Percentiles rank a stretch among this genome's conserved stretches.
phyloP scores from a whole-genome alignment of 345 rosid species.

The Microthlaspi erraticum region DNA sequence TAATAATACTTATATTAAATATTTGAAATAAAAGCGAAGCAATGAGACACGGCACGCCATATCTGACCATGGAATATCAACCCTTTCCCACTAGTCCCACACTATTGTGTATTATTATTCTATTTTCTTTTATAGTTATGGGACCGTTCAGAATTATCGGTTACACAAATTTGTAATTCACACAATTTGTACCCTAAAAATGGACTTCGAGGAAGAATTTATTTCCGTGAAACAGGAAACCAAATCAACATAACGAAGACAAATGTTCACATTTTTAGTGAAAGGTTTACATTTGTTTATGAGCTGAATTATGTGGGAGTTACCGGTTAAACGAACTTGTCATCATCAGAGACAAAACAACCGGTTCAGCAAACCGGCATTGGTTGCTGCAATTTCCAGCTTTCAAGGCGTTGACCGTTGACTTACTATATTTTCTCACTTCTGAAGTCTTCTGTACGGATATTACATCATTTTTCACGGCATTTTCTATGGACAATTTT shows the following conservation, averaged over 20 bases:
- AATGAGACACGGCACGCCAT: conserved; percentile 41
- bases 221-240: neutral
- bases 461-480: neutral
- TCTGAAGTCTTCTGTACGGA: conserved; percentile 23
- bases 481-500: neutral
- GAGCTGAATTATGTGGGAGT: neutral
- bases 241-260: neutral
- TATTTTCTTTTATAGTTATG: neutral
- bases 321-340: neutral
- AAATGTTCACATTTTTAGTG: neutral
- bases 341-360: neutral
- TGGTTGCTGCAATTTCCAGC: conserved; percentile 14
- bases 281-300: too few relatives aligned
- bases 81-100: conserved; percentile 11
- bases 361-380: conserved; percentile 8
- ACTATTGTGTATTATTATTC: conserved; percentile 7
- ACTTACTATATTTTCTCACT: conserved; percentile 9
- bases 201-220: neutral
- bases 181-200: neutral
- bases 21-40: conserved; percentile 32
- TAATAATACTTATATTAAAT: neutral
- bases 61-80: conserved; percentile 35
- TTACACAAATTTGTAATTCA: neutral
- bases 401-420: neutral
- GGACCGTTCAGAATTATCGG: neutral